These are phyloP conservation scores for Penicillium malachiteum DNA, from an alignment of 495 filamentous ascomycete species.

Conservation along the genomic window DNA sequence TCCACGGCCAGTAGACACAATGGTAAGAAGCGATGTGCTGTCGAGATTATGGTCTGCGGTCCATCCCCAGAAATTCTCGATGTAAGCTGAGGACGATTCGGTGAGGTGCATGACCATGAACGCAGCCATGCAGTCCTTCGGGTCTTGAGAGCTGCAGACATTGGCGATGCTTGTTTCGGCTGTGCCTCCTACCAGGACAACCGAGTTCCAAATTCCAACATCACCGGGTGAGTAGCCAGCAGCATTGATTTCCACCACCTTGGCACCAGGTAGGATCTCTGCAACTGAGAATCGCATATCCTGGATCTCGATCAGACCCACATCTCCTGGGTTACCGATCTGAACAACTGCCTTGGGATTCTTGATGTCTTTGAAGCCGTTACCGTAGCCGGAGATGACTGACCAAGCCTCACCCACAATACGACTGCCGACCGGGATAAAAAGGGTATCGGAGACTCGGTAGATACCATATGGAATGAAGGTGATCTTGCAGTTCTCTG, in stretches of 20 bases:
- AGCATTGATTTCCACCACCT: constrained; percentile 51
- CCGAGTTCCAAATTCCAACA: constrained; percentile 58
- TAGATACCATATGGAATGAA: constrained; percentile 65
- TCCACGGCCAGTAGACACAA: constrained; percentile 52
- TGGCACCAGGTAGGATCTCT: constrained; percentile 51
- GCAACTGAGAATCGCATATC: constrained; percentile 56
- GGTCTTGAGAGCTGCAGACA: constrained; percentile 39
- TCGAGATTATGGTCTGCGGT: constrained; percentile 59
- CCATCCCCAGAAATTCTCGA: constrained; percentile 64
- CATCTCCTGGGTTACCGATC: constrained; percentile 56
- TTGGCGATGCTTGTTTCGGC: constrained; percentile 37
- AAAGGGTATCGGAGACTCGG: constrained; percentile 55
- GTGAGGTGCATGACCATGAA: constrained; percentile 55
- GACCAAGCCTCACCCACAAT: constrained; percentile 58
- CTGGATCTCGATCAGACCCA: constrained; percentile 57
- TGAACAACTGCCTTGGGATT: constrained; percentile 57
- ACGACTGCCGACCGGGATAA: constrained; percentile 51
- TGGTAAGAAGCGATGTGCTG: constrained; percentile 26
- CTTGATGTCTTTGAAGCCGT: constrained; percentile 49
- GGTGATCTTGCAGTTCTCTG: constrained; percentile 49
- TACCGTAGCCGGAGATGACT: constrained; percentile 49
- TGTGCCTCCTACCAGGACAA: constrained; percentile 54
- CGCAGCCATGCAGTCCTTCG: constrained; percentile 45
- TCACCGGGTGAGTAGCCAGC: constrained; percentile 51
- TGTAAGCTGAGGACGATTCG: constrained; percentile 48